phyloP scores from a whole-genome alignment of 441 rosid species.

The Cnidoscolus chayamansa region DNA sequence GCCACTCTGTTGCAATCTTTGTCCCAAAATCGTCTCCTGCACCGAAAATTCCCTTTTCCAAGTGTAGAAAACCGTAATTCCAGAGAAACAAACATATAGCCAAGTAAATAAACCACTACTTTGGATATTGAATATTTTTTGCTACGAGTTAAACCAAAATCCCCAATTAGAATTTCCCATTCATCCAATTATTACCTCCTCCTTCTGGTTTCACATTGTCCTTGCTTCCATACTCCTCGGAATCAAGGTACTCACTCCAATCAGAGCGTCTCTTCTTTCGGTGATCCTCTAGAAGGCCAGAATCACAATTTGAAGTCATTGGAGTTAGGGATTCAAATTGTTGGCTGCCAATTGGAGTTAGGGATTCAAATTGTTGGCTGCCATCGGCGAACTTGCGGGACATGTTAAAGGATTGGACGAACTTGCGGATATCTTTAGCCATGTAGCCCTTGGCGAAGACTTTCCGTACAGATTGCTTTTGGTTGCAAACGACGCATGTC shows the following conservation, averaged over 20 bases:
- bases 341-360: slow-evolving; percentile 5
- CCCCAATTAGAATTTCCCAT: not conserved
- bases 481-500: slow-evolving; percentile 76
- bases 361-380: not conserved
- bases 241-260: slow-evolving; percentile 67
- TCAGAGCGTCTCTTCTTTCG: slow-evolving; percentile 40
- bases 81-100: not conserved
- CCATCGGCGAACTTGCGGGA: slow-evolving; percentile 43
- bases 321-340: not conserved
- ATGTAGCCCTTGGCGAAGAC: slow-evolving; percentile 58
- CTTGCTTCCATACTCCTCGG: slow-evolving; percentile 12
- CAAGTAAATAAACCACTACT: not conserved
- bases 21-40: slow-evolving; percentile 34
- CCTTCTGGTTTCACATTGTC: slow-evolving; percentile 16
- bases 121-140: too few species aligned
- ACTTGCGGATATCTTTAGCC: slow-evolving; percentile 71
- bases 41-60: not conserved
- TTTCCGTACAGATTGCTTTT: slow-evolving; percentile 66
- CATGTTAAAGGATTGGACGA: slow-evolving; percentile 78
- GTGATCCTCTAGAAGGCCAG: not conserved
- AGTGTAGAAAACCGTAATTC: not conserved
- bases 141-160: not conserved
- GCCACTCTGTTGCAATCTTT: slow-evolving; percentile 49
- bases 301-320: not conserved
- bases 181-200: slow-evolving; percentile 1